Evolutionary conservation across 163 green algal genomes (phyloP).

Genomic region (Coccomyxa subellipsoidea): DNA sequence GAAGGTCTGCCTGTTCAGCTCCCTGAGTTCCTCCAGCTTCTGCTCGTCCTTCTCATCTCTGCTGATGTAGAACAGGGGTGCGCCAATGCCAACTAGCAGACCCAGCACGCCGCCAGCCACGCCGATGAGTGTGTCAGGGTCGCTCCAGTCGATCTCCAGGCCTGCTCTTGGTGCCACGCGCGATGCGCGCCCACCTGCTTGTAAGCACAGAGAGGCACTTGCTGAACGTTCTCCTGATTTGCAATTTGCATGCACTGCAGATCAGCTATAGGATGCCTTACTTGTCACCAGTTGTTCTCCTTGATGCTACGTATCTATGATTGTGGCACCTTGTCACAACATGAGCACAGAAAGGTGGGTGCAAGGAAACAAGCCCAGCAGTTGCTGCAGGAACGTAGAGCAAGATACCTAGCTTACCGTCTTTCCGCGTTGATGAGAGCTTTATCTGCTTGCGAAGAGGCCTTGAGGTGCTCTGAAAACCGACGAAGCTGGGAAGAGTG

Average conservation of each 20-base stretch:
- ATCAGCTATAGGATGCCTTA: too few species aligned
- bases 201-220: neutral
- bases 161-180: neutral
- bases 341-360: too few species aligned
- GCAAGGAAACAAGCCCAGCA: too few species aligned
- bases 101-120: conserved; percentile 44
- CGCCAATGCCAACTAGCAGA: conserved; percentile 46
- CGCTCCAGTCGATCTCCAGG: conserved; percentile 49
- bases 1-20: conserved; percentile 54
- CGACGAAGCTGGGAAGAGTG: neutral
- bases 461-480: neutral
- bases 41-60: conserved; percentile 47
- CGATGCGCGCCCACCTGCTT: neutral
- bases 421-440: neutral
- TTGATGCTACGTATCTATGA: too few species aligned
- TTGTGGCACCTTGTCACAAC: too few species aligned
- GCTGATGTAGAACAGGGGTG: conserved; percentile 52
- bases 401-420: too few species aligned
- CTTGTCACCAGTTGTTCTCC: too few species aligned
- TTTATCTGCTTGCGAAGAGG: neutral
- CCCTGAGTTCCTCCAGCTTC: conserved; percentile 47
- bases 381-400: too few species aligned
- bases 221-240: too few species aligned
- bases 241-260: too few species aligned
- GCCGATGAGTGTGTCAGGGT: conserved; percentile 48